phyloP scores from a whole-genome alignment of 2,329 filamentous ascomycete species.

The Aspergillus arachidicola region DNA sequence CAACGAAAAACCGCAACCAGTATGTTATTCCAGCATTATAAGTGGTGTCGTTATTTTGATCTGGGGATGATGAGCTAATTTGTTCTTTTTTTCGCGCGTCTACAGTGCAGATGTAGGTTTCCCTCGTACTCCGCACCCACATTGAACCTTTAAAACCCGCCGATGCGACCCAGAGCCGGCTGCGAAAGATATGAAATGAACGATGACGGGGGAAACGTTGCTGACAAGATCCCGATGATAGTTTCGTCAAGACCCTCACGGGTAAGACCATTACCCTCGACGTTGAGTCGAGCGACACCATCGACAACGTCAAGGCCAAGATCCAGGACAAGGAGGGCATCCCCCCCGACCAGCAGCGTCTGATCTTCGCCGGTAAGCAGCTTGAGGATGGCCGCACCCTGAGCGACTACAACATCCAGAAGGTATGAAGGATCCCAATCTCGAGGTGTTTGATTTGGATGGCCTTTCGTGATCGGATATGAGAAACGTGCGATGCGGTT shows the following conservation, averaged over 20 bases:
- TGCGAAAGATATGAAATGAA: constrained; percentile 11
- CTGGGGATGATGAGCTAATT: constrained; percentile 49
- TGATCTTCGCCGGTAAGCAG: constrained; percentile 99
- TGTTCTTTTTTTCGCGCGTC: constrained; percentile 34
- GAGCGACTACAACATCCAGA: constrained; percentile 99
- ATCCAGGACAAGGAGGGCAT: constrained; percentile 99
- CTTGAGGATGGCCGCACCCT: constrained; percentile 97
- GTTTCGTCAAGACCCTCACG: constrained; percentile 99
- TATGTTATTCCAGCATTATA: constrained; percentile 28
- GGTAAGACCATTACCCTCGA: constrained; percentile 99
- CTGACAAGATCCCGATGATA: constrained; percentile 47
- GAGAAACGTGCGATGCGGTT: constrained; percentile 2
- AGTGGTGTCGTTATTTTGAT: constrained; percentile 14
- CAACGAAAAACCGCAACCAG: constrained; percentile 51
- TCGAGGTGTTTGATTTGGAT: constrained; percentile 5
- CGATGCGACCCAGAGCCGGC: constrained; percentile 8
- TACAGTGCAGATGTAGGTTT: constrained; percentile 86
- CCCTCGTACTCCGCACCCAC: constrained; percentile 23
- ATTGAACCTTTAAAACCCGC: constrained; percentile 26
- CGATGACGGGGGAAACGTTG: constrained; percentile 8
- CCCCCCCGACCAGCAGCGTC: constrained; percentile 94
- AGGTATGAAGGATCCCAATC: constrained; percentile 61
- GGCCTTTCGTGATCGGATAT: constrained; percentile 12
- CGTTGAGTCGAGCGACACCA: constrained; percentile 98
- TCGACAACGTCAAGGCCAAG: constrained; percentile 99